A percentile compares a stretch with the other conserved stretches of the same genome.
These are phyloP conservation scores for Fusarium foetens DNA, from an alignment of 2,329 filamentous ascomycete species.

Conservation along the genomic window DNA sequence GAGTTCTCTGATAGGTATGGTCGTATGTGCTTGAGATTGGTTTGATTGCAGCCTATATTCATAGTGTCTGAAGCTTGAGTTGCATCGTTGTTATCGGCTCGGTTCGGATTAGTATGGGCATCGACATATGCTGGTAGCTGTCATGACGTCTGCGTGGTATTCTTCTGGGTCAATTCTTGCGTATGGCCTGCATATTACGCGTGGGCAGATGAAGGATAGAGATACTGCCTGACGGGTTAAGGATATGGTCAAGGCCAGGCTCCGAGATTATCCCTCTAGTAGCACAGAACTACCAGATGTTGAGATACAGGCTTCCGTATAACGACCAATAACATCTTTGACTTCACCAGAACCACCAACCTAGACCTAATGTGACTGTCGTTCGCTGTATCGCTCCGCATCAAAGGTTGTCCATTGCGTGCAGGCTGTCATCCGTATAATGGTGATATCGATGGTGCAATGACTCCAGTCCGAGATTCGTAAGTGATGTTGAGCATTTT, in stretches of 20 bases:
- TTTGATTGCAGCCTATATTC: accelerated
- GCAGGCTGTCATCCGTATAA: neutral
- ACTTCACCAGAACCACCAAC: accelerated
- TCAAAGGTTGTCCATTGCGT: neutral
- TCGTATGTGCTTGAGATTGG: accelerated
- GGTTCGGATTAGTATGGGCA: neutral
- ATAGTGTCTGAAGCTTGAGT: accelerated
- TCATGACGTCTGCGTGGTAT: neutral
- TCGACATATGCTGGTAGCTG: neutral
- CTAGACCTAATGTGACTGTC: neutral
- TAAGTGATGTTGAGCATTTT: neutral
- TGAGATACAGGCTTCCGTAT: neutral
- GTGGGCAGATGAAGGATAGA: accelerated
- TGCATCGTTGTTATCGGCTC: too few relatives aligned
- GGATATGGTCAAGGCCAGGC: neutral
- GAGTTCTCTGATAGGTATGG: neutral
- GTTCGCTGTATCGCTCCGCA: neutral
- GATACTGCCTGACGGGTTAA: neutral
- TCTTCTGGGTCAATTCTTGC: accelerated
- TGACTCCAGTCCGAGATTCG: neutral
- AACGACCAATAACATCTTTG: neutral
- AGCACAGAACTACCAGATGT: neutral
- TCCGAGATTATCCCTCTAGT: neutral
- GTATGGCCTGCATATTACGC: too few relatives aligned
- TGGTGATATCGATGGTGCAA: neutral